Conservation (phyloP, 2,329 filamentous ascomycete genomes). For the Sporothrix sp. region DNA sequence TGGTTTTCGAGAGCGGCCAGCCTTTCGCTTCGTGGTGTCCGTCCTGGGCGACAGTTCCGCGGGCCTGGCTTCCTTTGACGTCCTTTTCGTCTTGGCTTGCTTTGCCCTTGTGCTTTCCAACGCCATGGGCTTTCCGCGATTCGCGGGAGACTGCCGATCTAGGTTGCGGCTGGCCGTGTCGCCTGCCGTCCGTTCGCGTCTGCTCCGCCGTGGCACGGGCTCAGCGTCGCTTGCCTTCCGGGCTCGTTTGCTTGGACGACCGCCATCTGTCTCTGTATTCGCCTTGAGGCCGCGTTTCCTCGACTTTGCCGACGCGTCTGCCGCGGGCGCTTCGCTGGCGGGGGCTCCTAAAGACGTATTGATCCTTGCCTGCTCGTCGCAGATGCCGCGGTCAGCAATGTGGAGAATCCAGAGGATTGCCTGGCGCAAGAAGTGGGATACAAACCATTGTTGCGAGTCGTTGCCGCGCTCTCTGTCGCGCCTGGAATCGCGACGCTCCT, state of each 20-base stretch:
- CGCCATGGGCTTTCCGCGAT: not conserved
- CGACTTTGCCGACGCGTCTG: conserved; percentile 1
- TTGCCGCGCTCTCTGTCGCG: too few relatives aligned
- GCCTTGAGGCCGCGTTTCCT: not conserved
- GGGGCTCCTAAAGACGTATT: conserved; percentile 8
- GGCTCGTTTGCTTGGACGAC: conserved; percentile 6
- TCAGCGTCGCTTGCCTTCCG: not conserved
- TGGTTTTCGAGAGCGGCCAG: not conserved
- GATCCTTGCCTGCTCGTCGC: conserved; percentile 7
- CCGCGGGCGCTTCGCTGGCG: not conserved
- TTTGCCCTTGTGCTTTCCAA: not conserved
- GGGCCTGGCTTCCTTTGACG: not conserved
- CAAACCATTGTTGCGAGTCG: conserved; percentile 4
- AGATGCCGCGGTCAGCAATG: not conserved
- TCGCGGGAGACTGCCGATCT: too few relatives aligned
- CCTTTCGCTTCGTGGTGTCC: not conserved
- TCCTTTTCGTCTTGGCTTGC: not conserved
- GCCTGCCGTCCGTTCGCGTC: conserved; percentile 15
- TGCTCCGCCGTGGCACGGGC: conserved; percentile 13
- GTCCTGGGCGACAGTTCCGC: not conserved
- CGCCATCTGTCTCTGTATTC: not conserved
- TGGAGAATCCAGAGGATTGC: not conserved
- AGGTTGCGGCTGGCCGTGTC: not conserved
- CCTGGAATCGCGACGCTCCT: conserved; percentile 1
- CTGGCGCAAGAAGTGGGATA: not conserved